Evolutionary conservation across 1,284 basidiomycete species (phyloP), one percentile per base, ranked within the genome.

Genomic region (Cutaneotrichosporon cutaneum): DNA sequence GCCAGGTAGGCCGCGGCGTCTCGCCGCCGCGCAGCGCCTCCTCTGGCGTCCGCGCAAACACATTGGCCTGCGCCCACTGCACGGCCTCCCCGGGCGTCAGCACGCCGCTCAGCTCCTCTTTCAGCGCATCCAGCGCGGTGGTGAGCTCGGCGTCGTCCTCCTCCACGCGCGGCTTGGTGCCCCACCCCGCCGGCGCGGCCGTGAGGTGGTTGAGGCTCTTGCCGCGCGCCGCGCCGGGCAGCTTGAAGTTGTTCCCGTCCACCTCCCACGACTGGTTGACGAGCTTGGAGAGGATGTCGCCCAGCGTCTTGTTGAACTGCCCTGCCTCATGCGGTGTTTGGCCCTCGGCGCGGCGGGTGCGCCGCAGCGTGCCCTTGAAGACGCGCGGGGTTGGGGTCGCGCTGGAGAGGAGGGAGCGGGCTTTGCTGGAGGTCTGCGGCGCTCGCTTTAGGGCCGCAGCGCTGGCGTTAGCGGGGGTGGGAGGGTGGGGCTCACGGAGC

Each of bases 61-160:
- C 85, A 61, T 88, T 85, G 21, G 81, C 77, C 70, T 84, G 82
- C 13, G 89, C 86, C 91, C 91, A 94, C 47, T 86, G 83, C 39
- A 94, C 80, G 30, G 94, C 82, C 60, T 89, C 84, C 54, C 85
- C 81, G 70, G 93, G 90, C 2, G 84, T 88, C 24, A 82, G 78
- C 67, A 89, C 89, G 7, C 85, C 70, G 53, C 87, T 84, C 81
- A 94, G 88, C 63, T 86, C 85, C 72, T 92, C 90, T 72, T 86
- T 87, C 71, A 89, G 86, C 36, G 83, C 80, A 70, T 92, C 90
- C n/a, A 91, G 53, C 52, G 72, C 68, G 13, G 69, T 70, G 1
- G 66, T 42, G n/a, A 70, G 35, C 51, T 65, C 63, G 18, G 68
- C 61, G 26, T 68, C 64, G 33, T 68, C 67, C 27, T 68, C 69